phyloP scores from a whole-genome alignment of 306 rosid genomes.

The Cicer bijugum region DNA sequence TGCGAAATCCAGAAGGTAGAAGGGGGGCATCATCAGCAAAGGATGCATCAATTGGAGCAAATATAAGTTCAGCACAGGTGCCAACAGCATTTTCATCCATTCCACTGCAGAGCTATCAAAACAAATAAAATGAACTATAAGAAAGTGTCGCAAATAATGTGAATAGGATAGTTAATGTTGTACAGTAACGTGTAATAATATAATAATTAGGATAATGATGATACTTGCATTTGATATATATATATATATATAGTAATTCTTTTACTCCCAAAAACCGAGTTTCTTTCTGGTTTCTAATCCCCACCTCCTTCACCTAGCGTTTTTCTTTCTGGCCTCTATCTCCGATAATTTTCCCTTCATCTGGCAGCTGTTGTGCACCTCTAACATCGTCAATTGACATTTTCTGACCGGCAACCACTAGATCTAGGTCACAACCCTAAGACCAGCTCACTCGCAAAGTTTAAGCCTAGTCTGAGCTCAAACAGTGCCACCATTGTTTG shows the following conservation, averaged over 20 bases:
- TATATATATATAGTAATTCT: neutral
- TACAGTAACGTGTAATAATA: neutral
- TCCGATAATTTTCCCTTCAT: neutral
- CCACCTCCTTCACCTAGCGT: neutral
- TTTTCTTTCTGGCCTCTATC: neutral
- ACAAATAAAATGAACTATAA: slow-evolving; percentile 47
- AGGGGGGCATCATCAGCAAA: slow-evolving; percentile 99
- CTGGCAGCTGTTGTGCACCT: neutral
- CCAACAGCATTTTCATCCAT: slow-evolving; percentile 98
- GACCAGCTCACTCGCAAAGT: neutral
- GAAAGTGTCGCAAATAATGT: neutral
- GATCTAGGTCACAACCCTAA: neutral
- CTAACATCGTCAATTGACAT: neutral
- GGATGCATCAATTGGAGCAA: slow-evolving; percentile 97
- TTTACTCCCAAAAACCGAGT: neutral
- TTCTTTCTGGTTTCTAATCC: neutral
- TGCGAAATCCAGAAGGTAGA: slow-evolving; percentile 96
- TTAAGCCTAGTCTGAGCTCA: neutral
- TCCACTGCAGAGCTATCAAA: slow-evolving; percentile 90
- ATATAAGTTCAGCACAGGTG: slow-evolving; percentile 94
- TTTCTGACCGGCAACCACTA: neutral
- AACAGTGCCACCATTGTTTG: neutral
- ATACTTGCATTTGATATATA: no score
- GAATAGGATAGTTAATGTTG: neutral
- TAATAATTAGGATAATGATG: neutral